A percentile compares a stretch with the other conserved stretches of the same genome.
Conservation (phyloP, 768 basidiomycete genomes). For the Kwoniella botswanensis region DNA sequence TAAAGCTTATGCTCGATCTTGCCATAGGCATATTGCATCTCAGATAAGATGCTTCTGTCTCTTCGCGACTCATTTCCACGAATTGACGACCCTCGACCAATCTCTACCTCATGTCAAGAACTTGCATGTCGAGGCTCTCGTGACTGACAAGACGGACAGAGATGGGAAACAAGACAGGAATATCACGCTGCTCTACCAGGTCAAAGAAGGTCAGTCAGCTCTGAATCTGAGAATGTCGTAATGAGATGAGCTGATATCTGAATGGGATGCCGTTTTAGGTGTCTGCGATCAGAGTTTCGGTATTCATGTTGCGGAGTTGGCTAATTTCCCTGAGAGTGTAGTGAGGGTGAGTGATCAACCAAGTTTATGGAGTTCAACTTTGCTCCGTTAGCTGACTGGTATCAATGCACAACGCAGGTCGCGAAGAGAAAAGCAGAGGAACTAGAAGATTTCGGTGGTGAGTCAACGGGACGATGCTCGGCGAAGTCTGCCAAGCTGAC, state of each 20-base stretch:
- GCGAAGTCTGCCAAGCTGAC: not conserved
- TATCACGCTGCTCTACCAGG: constrained; percentile 78
- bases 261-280: constrained; percentile 61
- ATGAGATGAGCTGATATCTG: not conserved
- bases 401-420: constrained; percentile 62
- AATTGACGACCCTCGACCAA: constrained; percentile 88
- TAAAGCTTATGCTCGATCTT: not conserved
- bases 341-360: constrained; percentile 67
- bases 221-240: not conserved
- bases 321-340: constrained; percentile 94
- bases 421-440: constrained; percentile 93
- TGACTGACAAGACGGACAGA: constrained; percentile 61
- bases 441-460: constrained; percentile 78
- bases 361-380: not conserved
- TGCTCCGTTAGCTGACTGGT: not conserved
- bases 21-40: constrained; percentile 81
- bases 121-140: constrained; percentile 92
- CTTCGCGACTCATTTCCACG: constrained; percentile 98
- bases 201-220: constrained; percentile 70
- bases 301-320: constrained; percentile 96
- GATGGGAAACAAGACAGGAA: constrained; percentile 66
- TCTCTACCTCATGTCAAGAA: constrained; percentile 87
- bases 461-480: constrained; percentile 41
- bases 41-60: constrained; percentile 91
- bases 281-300: constrained; percentile 97